Conservation (phyloP, 2,329 filamentous ascomycete species). For the Penicillium sp. region DNA sequence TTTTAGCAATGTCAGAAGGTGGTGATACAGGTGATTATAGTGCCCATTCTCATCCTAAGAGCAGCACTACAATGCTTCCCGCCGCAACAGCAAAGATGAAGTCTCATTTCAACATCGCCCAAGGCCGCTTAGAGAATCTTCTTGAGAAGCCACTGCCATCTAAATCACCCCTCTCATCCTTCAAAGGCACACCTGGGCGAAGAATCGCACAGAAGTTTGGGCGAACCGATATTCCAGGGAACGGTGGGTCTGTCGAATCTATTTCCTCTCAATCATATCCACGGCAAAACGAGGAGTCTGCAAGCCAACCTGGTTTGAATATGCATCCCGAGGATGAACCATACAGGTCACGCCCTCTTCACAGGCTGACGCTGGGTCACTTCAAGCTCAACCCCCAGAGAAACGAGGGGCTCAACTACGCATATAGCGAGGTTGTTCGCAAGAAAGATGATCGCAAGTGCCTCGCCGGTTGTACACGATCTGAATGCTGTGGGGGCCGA, state of each 20-base stretch:
- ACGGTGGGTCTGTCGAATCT: neutral
- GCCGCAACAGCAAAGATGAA: neutral
- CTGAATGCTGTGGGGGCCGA: constrained; percentile 72
- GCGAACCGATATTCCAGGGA: too few relatives aligned
- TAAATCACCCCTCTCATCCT: constrained; percentile 16
- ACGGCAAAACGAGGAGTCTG: neutral
- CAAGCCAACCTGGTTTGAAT: constrained; percentile 7
- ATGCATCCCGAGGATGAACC: constrained; percentile 38
- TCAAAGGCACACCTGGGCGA: neutral
- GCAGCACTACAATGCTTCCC: neutral
- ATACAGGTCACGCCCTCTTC: constrained; percentile 59
- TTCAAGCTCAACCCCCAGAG: constrained; percentile 78
- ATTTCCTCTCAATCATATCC: neutral
- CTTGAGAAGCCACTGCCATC: constrained; percentile 29
- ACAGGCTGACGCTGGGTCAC: constrained; percentile 64
- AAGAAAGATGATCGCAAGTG: constrained; percentile 67
- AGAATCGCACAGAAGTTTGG: neutral
- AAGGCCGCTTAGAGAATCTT: constrained; percentile 33
- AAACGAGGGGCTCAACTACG: constrained; percentile 71
- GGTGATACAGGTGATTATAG: constrained; percentile 35
- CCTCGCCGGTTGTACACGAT: constrained; percentile 71
- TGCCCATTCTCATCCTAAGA: neutral
- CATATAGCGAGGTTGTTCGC: constrained; percentile 74
- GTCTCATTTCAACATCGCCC: constrained; percentile 4
- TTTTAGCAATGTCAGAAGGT: constrained; percentile 53